Base-by-base conservation (phyloP, 345 rosid species). In the Draba incana region DNA sequence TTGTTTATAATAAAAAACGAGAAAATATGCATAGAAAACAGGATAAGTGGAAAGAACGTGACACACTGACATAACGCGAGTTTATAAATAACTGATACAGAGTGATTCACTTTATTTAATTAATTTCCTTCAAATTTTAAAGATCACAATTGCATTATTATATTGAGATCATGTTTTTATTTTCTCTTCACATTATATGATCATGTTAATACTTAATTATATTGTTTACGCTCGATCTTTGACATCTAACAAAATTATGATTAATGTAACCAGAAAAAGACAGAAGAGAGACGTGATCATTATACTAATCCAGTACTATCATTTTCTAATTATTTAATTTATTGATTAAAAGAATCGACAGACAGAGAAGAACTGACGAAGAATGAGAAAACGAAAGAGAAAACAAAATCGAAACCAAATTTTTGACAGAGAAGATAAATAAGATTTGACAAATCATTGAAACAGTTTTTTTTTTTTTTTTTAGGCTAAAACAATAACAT, bases 381-480 rank as follows among this genome's bases (percentile, higher is more conserved):
- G 64, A 64, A 72, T 64, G 76, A 72, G 76, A 64, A 71, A 42
- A 71, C 57, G 75, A 54, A 62, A 45, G 48, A 71, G 47, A 70
- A 51, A 51, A 41, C 53, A 38, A 48, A 50, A 57, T 57, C 61
- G 2, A 2, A 61, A 28, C 2, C 62, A 20, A 28, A 16, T n/a
- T 1, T 7, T 44, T 33, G 48, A 68, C 35, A 57, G 64, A 46
- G 49, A 57, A 55, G 10, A 7, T 45, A 8, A 67, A 27, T 20
- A 57, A 57, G 47, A 57, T 38, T 38, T 6, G 9, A 66, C 31
- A 68, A 37, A 37, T 47, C 3, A 70, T 71, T 14, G 64, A 46
- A 55, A 46, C 64, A 56, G 63, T 55, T 45, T 45, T 16, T 31
- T 67, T 56, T 24, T 23, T 1, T 8, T 55, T 44, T 9, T 20